Percentiles rank a stretch among this genome's conserved stretches.
Evolutionary conservation across 163 green algal species (phyloP).

Genomic region (Scenedesmus sp.): DNA sequence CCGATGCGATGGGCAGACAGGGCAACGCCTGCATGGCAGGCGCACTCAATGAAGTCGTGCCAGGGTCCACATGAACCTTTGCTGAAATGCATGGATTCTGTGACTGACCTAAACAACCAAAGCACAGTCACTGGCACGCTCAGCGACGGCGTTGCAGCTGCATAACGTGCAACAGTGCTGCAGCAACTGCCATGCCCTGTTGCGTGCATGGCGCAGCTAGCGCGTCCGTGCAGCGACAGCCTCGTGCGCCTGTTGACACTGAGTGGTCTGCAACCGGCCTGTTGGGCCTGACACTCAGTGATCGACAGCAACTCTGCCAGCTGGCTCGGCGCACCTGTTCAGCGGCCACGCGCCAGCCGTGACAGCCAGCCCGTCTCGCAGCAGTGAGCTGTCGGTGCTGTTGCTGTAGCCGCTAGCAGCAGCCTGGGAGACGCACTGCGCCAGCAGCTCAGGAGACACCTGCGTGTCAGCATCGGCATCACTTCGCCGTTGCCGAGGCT

Average conservation of each 20-base stretch:
- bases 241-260: neutral
- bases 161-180: neutral
- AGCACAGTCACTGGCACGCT: neutral
- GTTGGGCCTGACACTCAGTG: neutral
- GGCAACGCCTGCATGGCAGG: too few species aligned
- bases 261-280: too few species aligned
- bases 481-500: too few species aligned
- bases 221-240: too few species aligned
- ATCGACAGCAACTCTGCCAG: neutral
- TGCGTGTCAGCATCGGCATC: neutral
- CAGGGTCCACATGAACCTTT: too few species aligned
- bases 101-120: neutral
- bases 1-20: too few species aligned
- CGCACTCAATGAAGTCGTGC: too few species aligned
- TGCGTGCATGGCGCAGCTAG: too few species aligned
- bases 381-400: neutral
- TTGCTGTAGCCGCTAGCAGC: conserved; percentile 37
- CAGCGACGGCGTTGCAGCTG: neutral
- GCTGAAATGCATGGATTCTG: too few species aligned
- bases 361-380: conserved; percentile 41
- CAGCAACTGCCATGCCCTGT: neutral
- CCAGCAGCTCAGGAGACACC: conserved; percentile 33
- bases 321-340: neutral
- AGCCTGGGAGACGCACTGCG: neutral
- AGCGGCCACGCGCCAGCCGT: conserved; percentile 11